Conservation (phyloP, 2,329 filamentous ascomycete species). For the Fusarium fracticaudum region DNA sequence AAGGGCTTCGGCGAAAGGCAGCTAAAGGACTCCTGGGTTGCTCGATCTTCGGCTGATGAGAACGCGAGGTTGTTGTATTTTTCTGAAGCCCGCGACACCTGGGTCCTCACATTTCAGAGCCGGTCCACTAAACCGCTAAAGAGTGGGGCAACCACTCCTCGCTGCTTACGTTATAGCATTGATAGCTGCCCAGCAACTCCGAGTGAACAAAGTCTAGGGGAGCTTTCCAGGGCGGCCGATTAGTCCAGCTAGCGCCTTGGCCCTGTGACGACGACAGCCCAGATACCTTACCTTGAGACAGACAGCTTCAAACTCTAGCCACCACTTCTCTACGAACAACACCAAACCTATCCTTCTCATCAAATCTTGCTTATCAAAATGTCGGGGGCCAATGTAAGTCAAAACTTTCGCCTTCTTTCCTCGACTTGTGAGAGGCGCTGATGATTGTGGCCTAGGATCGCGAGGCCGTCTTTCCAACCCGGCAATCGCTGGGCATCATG, state of each 20-base stretch:
- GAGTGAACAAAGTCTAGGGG: neutral
- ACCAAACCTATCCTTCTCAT: neutral
- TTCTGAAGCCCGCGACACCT: conserved; percentile 23
- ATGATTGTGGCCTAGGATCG: conserved; percentile 71
- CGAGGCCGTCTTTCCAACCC: conserved; percentile 96
- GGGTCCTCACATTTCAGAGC: neutral
- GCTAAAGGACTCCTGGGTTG: neutral
- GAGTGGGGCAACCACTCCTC: neutral
- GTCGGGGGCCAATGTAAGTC: conserved; percentile 48
- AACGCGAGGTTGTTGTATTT: conserved; percentile 37
- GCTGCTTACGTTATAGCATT: conserved; percentile 19
- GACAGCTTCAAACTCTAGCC: conserved; percentile 10
- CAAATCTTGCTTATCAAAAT: conserved; percentile 37
- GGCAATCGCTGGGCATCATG: conserved; percentile 96
- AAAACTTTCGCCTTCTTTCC: neutral
- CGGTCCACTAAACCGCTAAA: neutral
- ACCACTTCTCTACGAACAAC: neutral
- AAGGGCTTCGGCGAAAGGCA: neutral
- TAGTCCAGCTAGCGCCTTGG: neutral
- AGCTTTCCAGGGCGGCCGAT: neutral
- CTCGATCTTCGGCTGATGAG: conserved; percentile 3
- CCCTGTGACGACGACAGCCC: conserved; percentile 29
- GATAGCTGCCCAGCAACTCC: conserved; percentile 31
- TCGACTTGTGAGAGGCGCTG: conserved; percentile 9
- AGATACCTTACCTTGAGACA: conserved; percentile 7